Base-by-base conservation (phyloP, 495 filamentous ascomycete genomes). In the Hyaloscypha hepaticicola region DNA sequence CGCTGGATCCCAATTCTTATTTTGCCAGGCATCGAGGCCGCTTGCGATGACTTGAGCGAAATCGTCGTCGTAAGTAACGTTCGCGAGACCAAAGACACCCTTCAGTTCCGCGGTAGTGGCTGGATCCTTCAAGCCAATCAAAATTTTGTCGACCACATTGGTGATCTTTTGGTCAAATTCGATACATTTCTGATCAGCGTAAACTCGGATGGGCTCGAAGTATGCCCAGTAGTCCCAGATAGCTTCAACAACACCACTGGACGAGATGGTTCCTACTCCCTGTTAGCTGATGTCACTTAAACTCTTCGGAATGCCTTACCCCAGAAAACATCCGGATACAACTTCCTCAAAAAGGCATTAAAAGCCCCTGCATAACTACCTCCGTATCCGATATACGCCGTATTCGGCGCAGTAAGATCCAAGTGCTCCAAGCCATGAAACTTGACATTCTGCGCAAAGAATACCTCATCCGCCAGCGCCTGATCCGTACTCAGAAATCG, bases 401-500 rank as follows among this genome's bases (percentile, higher is more conserved):
- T 83, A 26, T 75, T 77, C 2, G 79, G 68, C 0, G 88, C 81
- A 0, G 80, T 89, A 27, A 91, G 73, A 68, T 87, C 79, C 25
- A 78, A 65, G 55, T 87, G 66, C 70, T 89, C 87, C n/a, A 90
- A 72, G 1, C 88, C 88, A 0, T 79, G 73, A 65, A 90, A 91
- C 26, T 82, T 78, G 4, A 89, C 82, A 63, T 91, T 79, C 55
- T 83, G 66, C 11, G 88, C 88, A 74, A 92, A 92, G 72, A 87
- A 92, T 19, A 81, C 88, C 50, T 82, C 82, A 70, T 93, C 90
- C 8, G 87, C 89, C 19, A 93, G 63, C 0, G 88, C 85, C 67
- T 93, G 90, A 56, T 91, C 87, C 6, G 89, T 93, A 1, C 87
- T 87, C 70, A 93, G 78, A 77, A 91, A 92, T 1, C 89, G 84